A percentile compares a stretch with the other conserved stretches of the same genome.
Evolutionary conservation across 257 asterid species (phyloP).

Genomic region (Datura wrightii): DNA sequence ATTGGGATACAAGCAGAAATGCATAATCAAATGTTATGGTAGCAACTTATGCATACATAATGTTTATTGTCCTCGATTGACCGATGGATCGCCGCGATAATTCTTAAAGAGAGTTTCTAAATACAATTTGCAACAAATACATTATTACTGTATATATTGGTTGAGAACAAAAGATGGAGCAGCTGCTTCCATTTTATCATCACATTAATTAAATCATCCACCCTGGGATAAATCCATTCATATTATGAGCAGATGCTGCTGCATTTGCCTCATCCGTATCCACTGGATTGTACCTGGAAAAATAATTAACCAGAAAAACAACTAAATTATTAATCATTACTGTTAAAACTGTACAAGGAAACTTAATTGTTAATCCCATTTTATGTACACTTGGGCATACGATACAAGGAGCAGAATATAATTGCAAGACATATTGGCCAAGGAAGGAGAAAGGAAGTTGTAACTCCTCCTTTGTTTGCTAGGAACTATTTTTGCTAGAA

Average conservation of each 20-base stretch:
- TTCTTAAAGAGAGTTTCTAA: neutral
- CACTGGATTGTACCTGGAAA: slow-evolving; percentile 35
- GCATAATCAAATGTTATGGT: slow-evolving; percentile 10
- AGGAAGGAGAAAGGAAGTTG: no score
- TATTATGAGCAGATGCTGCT: slow-evolving; percentile 22
- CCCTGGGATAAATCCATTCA: slow-evolving; percentile 44
- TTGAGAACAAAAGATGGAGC: slow-evolving; percentile 5
- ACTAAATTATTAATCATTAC: neutral
- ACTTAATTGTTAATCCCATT: neutral
- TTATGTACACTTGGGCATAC: neutral
- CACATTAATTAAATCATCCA: slow-evolving; percentile 34
- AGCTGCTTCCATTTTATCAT: neutral
- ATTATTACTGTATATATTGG: slow-evolving; percentile 1
- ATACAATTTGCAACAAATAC: neutral
- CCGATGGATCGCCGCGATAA: neutral
- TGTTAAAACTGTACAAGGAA: neutral
- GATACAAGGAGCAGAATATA: no score
- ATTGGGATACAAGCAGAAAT: neutral
- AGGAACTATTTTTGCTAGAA: no score
- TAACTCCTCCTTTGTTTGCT: no score
- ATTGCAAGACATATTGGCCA: no score
- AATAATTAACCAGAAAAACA: neutral
- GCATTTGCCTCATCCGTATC: slow-evolving; percentile 34
- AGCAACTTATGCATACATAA: slow-evolving; percentile 23
- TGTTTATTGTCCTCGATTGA: neutral